phyloP scores from a whole-genome alignment of 768 basidiomycete genomes.

The Asterophora lycoperdoides region DNA sequence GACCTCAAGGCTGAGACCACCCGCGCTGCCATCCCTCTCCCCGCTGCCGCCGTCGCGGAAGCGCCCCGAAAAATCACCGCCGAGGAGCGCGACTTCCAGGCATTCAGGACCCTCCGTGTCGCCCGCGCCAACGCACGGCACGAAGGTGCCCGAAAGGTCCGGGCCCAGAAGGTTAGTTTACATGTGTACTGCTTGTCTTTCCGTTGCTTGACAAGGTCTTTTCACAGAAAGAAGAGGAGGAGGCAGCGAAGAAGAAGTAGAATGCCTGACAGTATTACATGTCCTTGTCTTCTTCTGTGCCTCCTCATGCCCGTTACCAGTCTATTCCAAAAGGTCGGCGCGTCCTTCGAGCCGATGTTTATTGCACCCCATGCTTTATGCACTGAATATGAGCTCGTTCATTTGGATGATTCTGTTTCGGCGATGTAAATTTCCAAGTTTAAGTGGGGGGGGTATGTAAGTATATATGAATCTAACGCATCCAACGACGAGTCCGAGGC shows the following conservation, averaged over 20 bases:
- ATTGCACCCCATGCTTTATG: slow-evolving; percentile 35
- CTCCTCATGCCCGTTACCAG: slow-evolving; percentile 22
- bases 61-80: slow-evolving; percentile 88
- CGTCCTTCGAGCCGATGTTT: slow-evolving; percentile 22
- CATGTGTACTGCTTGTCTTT: not conserved
- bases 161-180: slow-evolving; percentile 73
- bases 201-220: slow-evolving; percentile 14
- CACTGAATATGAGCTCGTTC: slow-evolving; percentile 31
- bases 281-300: slow-evolving; percentile 20
- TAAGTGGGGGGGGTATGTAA: not conserved
- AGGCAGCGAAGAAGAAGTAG: slow-evolving; percentile 89
- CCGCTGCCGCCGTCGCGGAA: slow-evolving; percentile 65
- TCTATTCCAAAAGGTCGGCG: slow-evolving; percentile 35
- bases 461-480: not conserved
- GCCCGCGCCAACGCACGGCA: slow-evolving; percentile 79
- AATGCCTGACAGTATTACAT: slow-evolving; percentile 25
- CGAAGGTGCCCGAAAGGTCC: slow-evolving; percentile 84
- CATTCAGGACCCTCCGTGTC: slow-evolving; percentile 83
- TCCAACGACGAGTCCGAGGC: not conserved
- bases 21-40: slow-evolving; percentile 62
- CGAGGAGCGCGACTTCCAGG: slow-evolving; percentile 85
- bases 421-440: not conserved
- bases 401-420: not conserved
- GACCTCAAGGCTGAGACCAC: slow-evolving; percentile 78
- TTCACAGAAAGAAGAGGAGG: slow-evolving; percentile 82